These are phyloP conservation scores for Hanseniaspora valbyensis DNA, from an alignment of 805 yeast species.

Conservation along the genomic window DNA sequence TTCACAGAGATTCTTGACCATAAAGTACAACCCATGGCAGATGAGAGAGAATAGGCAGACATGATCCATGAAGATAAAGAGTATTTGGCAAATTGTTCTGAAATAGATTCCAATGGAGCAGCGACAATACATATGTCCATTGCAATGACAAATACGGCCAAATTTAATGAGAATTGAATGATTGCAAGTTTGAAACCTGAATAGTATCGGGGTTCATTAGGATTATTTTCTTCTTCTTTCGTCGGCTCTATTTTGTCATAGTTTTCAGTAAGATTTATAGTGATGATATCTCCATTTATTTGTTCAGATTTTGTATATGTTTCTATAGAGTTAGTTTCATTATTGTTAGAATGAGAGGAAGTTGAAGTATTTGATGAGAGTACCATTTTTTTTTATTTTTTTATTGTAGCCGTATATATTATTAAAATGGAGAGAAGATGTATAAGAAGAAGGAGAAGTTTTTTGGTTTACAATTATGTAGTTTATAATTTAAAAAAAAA, in stretches of 20 bases:
- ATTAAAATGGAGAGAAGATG: too few species aligned
- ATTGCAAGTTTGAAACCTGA: conserved; percentile 14
- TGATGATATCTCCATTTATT: neutral
- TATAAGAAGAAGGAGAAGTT: too few species aligned
- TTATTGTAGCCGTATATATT: too few species aligned
- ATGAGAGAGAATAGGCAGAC: conserved; percentile 44
- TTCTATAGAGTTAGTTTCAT: neutral
- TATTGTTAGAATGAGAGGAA: too few species aligned
- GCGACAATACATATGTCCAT: conserved; percentile 51
- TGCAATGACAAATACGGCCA: conserved; percentile 32
- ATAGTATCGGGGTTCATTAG: conserved; percentile 4
- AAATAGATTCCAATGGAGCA: conserved; percentile 41
- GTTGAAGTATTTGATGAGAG: too few species aligned
- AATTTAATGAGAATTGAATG: conserved; percentile 20
- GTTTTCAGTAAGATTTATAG: conserved; percentile 4
- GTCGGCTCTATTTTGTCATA: neutral
- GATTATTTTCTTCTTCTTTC: neutral
- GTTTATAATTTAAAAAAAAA: too few species aligned
- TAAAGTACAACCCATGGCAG: conserved; percentile 42
- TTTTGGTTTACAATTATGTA: too few species aligned
- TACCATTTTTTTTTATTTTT: too few species aligned
- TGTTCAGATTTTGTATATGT: neutral
- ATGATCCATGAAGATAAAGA: conserved; percentile 50
- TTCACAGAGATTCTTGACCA: conserved; percentile 50
- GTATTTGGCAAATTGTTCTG: conserved; percentile 39